Conservation (phyloP, 192 early-diverging fungal genomes). For the Coemansia asiatica region DNA sequence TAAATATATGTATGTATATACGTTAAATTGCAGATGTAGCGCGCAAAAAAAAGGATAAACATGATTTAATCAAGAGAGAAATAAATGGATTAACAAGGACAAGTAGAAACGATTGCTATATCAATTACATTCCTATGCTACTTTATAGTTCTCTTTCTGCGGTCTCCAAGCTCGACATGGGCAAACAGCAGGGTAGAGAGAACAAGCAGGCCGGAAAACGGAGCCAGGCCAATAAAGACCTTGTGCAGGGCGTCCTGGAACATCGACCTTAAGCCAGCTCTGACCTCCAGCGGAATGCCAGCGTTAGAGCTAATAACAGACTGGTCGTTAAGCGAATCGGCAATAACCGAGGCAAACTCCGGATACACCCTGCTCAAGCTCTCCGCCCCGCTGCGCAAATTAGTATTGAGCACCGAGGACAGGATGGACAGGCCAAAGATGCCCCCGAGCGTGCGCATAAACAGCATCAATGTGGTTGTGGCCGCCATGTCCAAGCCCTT, state of each 20-base stretch:
- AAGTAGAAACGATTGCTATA: too few relatives aligned
- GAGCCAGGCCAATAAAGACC: conserved; percentile 58
- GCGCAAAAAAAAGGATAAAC: too few relatives aligned
- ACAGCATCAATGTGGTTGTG: conserved; percentile 64
- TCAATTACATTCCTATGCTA: too few relatives aligned
- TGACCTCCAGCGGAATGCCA: conserved; percentile 43
- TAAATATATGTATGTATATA: neutral
- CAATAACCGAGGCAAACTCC: conserved; percentile 46
- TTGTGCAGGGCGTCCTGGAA: conserved; percentile 59
- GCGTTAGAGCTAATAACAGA: conserved; percentile 28
- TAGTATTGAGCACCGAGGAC: conserved; percentile 65
- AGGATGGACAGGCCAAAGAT: conserved; percentile 61
- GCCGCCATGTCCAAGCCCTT: conserved; percentile 62
- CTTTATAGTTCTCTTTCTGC: conserved; percentile 44
- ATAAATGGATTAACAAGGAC: too few relatives aligned
- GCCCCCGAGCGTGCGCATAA: conserved; percentile 66
- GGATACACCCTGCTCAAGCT: conserved; percentile 33
- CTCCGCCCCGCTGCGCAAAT: conserved; percentile 31
- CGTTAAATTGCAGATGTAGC: neutral
- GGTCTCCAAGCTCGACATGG: conserved; percentile 28
- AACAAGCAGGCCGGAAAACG: conserved; percentile 55
- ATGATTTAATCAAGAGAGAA: too few relatives aligned
- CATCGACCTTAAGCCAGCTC: conserved; percentile 45
- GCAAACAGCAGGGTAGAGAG: conserved; percentile 43
- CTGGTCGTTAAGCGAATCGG: conserved; percentile 54